Evolutionary conservation across 495 filamentous ascomycete genomes (phyloP), one percentile per base, ranked within the genome.

Genomic region (Bombardia bombarda): DNA sequence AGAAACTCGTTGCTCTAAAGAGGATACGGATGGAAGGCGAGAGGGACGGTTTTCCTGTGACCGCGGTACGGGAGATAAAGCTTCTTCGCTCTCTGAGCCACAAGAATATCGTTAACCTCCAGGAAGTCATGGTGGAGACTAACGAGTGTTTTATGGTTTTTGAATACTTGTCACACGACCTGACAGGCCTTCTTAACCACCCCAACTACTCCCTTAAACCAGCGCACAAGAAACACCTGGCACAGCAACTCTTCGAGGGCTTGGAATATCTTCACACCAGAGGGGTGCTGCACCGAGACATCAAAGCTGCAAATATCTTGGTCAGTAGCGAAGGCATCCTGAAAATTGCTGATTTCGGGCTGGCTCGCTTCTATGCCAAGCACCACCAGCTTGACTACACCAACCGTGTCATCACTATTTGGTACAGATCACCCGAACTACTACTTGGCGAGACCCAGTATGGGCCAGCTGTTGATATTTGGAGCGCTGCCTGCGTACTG

Each of bases 71-170:
- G 38, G 93, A 99, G 60, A 92, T 99, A 68, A 96, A 95, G 61
- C 68, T 99, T 13, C 80, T 99, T 7, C 88, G 95, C 56, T 90
- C 89, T 31, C 72, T 99, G n/a, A 87, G 84, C 47, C 88, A 94
- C 54, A 72, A 77, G 37, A 96, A 97, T 51, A 80, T 99, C 26
- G 90, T 99, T 47, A 82, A 83, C 36, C 64, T 90, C 19, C 75
- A 82, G 44, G 93, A 98, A 64, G 90, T 97, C 55, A 97, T 98
- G 92, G 92, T 97, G 13, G 93, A 98, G 65, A 82, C 80, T 50
- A 96, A 96, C 57, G 90, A 97, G 60, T 99, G 93, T 63, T 97
- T 92, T 66, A 99, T 99, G 93, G 93, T 99, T 7, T 99, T 99
- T 49, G 93, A 99, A 58, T 99, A 99, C 58, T 78, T 96, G 21